Evolutionary conservation across 805 yeast species (phyloP), one percentile per base, ranked within the genome.

Genomic region (Metschnikowia dekortorum): DNA sequence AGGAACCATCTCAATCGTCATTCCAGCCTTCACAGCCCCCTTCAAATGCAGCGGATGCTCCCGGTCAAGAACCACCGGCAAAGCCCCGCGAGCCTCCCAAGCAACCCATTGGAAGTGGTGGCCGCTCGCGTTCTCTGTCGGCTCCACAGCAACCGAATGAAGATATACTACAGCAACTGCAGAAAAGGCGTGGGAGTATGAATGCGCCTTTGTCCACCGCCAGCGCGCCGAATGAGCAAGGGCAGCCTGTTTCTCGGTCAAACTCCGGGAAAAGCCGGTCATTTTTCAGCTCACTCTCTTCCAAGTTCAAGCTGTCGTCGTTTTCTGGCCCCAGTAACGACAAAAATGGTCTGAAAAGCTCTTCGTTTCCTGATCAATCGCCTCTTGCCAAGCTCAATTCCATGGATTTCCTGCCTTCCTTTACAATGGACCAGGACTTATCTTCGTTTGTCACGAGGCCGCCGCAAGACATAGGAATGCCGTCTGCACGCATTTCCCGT

Each of bases 271-370:
- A 42, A 14, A 46, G 55, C n/a, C 47, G 51, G 18, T 50, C 73
- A 2, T 43, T 73, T 5, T 71, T 73, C 56, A 65, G 72, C 48
- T 69, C 75, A 11, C 44, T 73, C 13, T 71, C 76, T 4, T 67
- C 75, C 8, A 73, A 73, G 49, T 73, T 73, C 55, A 71, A 70
- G 50, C 62, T 66, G 46, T 32, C 43, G 16, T 43, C 51, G n/a
- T 44, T 38, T 6, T 44, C 49, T 26, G 35, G 56, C 8, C 37
- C 51, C 1, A 39, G 45, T 30, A 37, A 51, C 39, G 45, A 44
- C 29, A 31, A 48, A 33, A 29, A 55, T n/a, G 35, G 18, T 32
- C 37, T 51, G 30, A 33, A 49, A 26, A 32, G 35, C 34, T 32
- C 28, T 49, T 53, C 29, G 8, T 6, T n/a, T 6, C 8, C 16